Evolutionary conservation across 2,329 filamentous ascomycete species (phyloP).

Genomic region (Macroventuria anomochaeta): DNA sequence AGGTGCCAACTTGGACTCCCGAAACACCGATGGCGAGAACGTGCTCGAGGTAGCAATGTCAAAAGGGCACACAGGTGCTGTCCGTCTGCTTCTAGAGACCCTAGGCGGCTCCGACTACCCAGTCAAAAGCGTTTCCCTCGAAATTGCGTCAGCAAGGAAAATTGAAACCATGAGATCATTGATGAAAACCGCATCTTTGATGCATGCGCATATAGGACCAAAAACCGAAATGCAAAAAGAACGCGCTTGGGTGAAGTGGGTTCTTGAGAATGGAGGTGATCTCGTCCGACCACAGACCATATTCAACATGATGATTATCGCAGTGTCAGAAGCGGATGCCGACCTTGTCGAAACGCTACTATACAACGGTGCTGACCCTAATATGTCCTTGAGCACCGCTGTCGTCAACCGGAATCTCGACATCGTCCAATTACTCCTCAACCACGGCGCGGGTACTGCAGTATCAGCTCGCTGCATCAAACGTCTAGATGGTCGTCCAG

Average conservation of each 20-base stretch:
- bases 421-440: slow-evolving; percentile 22
- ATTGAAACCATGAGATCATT: slow-evolving; percentile 18
- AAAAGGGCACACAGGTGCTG: slow-evolving; percentile 15
- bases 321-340: slow-evolving; percentile 17
- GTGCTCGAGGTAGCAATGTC: slow-evolving; percentile 23
- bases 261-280: slow-evolving; percentile 27
- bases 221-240: not conserved
- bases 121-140: slow-evolving; percentile 25
- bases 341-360: slow-evolving; percentile 22
- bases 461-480: not conserved
- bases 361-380: slow-evolving; percentile 22
- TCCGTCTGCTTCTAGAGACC: slow-evolving; percentile 22
- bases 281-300: slow-evolving; percentile 23
- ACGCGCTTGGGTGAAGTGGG: slow-evolving; percentile 30
- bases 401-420: slow-evolving; percentile 19
- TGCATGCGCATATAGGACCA: slow-evolving; percentile 17
- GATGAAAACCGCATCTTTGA: slow-evolving; percentile 19
- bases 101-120: slow-evolving; percentile 27
- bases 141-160: slow-evolving; percentile 25
- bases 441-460: slow-evolving; percentile 25
- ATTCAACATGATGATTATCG: slow-evolving; percentile 21
- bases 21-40: not conserved
- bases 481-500: not conserved
- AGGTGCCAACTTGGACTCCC: slow-evolving; percentile 18
- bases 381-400: slow-evolving; percentile 19